Conservation (phyloP, 305 asterid species). For the Solanum hybrid region DNA sequence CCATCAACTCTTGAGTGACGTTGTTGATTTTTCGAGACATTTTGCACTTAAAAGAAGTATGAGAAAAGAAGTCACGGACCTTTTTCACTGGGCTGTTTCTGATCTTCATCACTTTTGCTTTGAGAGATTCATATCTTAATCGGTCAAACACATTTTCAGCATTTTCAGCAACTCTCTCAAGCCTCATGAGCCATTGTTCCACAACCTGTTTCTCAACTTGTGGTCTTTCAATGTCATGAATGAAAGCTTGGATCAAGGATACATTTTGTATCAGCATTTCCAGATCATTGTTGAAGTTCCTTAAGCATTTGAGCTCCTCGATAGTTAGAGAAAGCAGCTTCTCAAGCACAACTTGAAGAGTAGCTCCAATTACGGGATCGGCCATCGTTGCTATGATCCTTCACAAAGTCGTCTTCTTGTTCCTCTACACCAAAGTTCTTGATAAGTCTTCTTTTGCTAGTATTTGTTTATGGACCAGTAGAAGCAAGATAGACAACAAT, state of each 20-base stretch:
- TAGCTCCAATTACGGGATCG: not conserved
- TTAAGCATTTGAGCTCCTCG: not conserved
- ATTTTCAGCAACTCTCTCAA: not conserved
- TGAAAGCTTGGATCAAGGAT: not conserved
- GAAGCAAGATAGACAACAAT: not conserved
- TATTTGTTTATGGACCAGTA: not conserved
- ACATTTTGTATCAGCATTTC: not conserved
- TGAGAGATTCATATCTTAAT: not conserved
- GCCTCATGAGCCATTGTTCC: not conserved
- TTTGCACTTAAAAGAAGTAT: not conserved
- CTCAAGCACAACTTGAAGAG: not conserved
- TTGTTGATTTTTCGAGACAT: not conserved
- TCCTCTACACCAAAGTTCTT: not conserved
- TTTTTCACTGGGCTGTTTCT: no score
- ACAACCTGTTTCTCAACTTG: not conserved
- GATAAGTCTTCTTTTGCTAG: not conserved
- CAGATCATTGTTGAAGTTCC: not conserved
- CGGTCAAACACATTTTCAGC: not conserved
- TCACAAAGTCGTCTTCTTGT: not conserved
- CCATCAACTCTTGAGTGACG: not conserved
- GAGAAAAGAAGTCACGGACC: not conserved
- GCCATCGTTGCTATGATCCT: not conserved
- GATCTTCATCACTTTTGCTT: not conserved
- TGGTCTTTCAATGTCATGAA: not conserved
- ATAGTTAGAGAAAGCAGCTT: not conserved